Evolutionary conservation across 176 grass and related monocot species (phyloP).

Genomic region (Alloteropsis semialata): DNA sequence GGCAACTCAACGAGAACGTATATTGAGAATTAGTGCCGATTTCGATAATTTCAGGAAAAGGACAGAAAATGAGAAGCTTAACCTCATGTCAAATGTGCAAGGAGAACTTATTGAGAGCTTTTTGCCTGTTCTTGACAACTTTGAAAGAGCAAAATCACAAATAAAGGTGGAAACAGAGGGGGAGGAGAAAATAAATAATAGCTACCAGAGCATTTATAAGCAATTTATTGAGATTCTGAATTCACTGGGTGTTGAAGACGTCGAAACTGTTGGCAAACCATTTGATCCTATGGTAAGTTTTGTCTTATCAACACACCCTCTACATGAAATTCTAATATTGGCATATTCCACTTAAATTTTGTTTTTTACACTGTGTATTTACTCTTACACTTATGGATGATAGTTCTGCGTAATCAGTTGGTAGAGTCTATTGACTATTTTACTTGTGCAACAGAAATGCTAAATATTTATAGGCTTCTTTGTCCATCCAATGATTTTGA

Average conservation of each 20-base stretch:
- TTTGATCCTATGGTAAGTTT: slow-evolving; percentile 94
- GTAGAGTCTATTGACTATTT: neutral
- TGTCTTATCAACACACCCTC: slow-evolving; percentile 12
- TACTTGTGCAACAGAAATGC: neutral
- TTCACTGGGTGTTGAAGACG: slow-evolving; percentile 68
- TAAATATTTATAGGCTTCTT: neutral
- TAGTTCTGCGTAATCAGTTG: neutral
- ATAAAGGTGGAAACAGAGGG: slow-evolving; percentile 87
- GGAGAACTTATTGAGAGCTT: slow-evolving; percentile 89
- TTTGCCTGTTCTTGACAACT: slow-evolving; percentile 95
- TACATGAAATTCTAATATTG: neutral
- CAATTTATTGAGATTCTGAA: slow-evolving; percentile 84
- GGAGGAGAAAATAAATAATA: slow-evolving; percentile 87
- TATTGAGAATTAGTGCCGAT: slow-evolving; percentile 84
- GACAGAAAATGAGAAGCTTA: slow-evolving; percentile 82
- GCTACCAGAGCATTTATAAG: slow-evolving; percentile 97
- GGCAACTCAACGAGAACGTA: slow-evolving; percentile 62
- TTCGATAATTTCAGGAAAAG: slow-evolving; percentile 98
- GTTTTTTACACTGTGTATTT: neutral
- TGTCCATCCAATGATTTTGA: neutral
- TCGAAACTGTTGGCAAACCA: slow-evolving; percentile 78
- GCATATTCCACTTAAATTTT: slow-evolving; percentile 4
- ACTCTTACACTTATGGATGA: neutral
- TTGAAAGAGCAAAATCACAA: slow-evolving; percentile 93
- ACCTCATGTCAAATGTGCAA: slow-evolving; percentile 90